Percentiles rank a stretch among this genome's conserved stretches.
These are phyloP conservation scores for Aspergillus baeticus DNA, from an alignment of 495 filamentous ascomycete species.

Conservation along the genomic window DNA sequence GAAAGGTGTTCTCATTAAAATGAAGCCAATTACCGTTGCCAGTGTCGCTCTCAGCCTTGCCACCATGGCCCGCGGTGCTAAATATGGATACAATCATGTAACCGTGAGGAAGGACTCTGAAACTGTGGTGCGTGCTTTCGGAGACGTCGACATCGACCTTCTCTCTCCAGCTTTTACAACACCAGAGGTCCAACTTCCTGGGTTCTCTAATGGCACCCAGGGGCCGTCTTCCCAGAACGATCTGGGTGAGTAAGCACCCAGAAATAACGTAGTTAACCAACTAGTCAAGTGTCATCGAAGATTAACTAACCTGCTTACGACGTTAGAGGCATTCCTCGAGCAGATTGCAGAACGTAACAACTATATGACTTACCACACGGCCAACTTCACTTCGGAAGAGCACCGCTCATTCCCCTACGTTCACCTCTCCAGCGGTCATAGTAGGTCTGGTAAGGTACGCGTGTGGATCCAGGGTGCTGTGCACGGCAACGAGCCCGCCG, in stretches of 20 bases:
- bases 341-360: conserved; percentile 1
- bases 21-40: background rate
- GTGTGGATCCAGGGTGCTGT: conserved; percentile 12
- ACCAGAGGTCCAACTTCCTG: conserved; percentile 5
- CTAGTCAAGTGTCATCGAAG: too few relatives aligned
- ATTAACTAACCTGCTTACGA: too few relatives aligned
- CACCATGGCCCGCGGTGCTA: conserved; percentile 2
- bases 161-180: conserved; percentile 5
- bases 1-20: background rate
- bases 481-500: conserved; percentile 9
- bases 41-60: conserved; percentile 3
- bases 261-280: too few relatives aligned
- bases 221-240: conserved; percentile 8
- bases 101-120: conserved; percentile 2
- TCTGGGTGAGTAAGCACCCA: conserved; percentile 10
- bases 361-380: conserved; percentile 5
- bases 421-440: background rate
- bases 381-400: conserved; percentile 14
- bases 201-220: conserved; percentile 6
- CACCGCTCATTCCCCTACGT: conserved; percentile 9
- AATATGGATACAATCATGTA: conserved; percentile 9
- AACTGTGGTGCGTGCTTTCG: conserved; percentile 6
- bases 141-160: conserved; percentile 1
- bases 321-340: conserved; percentile 8
- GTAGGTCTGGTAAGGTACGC: conserved; percentile 2